These are phyloP conservation scores for Moricandia moricandioides DNA, from an alignment of 345 rosid species.

Conservation along the genomic window DNA sequence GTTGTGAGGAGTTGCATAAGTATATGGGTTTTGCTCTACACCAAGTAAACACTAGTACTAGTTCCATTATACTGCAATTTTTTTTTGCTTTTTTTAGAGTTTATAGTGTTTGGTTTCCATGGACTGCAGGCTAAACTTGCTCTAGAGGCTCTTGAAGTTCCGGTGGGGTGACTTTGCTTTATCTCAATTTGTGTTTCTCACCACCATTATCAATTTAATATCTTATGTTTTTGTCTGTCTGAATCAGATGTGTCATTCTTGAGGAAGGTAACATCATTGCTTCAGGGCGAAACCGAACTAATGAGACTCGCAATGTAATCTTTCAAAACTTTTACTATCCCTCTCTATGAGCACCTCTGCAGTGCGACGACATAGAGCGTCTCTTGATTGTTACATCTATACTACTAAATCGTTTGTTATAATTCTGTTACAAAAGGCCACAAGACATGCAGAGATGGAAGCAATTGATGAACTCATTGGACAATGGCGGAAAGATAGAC, in stretches of 20 bases:
- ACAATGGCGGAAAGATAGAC: constrained; percentile 59
- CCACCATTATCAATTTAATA: not conserved
- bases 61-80: not conserved
- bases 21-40: constrained; percentile 58
- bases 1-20: constrained; percentile 18
- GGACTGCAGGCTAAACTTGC: constrained; percentile 71
- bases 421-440: constrained; percentile 44
- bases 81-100: not conserved
- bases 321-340: not conserved
- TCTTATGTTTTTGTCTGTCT: constrained; percentile 1
- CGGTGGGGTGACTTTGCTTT: constrained; percentile 55
- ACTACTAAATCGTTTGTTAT: not conserved
- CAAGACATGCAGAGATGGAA: constrained; percentile 97
- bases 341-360: not conserved
- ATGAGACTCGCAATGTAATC: constrained; percentile 57
- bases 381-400: not conserved
- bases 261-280: constrained; percentile 54
- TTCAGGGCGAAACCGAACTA: constrained; percentile 63
- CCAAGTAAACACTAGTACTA: constrained; percentile 40
- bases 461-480: constrained; percentile 69
- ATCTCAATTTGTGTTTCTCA: not conserved
- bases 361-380: not conserved
- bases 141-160: constrained; percentile 70
- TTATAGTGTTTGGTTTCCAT: not conserved
- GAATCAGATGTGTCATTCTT: constrained; percentile 54